A percentile compares a stretch with the other conserved stretches of the same genome.
Evolutionary conservation across 176 grass and related monocot genomes (phyloP).

Genomic region (Triticum monococcum): DNA sequence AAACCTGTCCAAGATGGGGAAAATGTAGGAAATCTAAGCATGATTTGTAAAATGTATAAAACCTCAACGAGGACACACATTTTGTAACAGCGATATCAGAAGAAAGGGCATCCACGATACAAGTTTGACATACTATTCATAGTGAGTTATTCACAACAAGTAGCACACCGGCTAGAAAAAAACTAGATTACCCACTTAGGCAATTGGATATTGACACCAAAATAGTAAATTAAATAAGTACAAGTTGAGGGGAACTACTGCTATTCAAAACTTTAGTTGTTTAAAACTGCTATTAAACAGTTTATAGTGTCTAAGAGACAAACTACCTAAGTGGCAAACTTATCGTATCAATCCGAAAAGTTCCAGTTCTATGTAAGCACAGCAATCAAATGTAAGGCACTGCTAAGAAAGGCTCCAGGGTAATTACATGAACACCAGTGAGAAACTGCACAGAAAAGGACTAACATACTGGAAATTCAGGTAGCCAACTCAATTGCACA

Average conservation of each 20-base stretch:
- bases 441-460: neutral
- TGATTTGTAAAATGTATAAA: neutral
- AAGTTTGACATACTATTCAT: neutral
- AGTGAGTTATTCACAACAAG: neutral
- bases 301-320: neutral
- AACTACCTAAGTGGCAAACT: neutral
- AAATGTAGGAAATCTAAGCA: neutral
- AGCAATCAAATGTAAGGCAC: neutral
- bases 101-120: neutral
- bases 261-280: neutral
- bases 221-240: neutral
- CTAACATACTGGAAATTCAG: neutral
- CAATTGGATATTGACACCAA: neutral
- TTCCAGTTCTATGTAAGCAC: neutral
- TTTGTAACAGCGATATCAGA: neutral
- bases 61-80: neutral
- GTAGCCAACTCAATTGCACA: neutral
- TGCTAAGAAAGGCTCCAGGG: neutral
- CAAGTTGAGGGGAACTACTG: neutral
- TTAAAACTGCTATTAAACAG: neutral
- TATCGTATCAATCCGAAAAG: neutral
- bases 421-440: neutral
- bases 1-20: conserved; percentile 49
- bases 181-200: neutral
- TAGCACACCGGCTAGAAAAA: neutral